Percentiles rank a stretch among this genome's conserved stretches.
These are phyloP conservation scores for Domatiomyces catenatus DNA, from an alignment of 2,329 filamentous ascomycete species.

Conservation along the genomic window DNA sequence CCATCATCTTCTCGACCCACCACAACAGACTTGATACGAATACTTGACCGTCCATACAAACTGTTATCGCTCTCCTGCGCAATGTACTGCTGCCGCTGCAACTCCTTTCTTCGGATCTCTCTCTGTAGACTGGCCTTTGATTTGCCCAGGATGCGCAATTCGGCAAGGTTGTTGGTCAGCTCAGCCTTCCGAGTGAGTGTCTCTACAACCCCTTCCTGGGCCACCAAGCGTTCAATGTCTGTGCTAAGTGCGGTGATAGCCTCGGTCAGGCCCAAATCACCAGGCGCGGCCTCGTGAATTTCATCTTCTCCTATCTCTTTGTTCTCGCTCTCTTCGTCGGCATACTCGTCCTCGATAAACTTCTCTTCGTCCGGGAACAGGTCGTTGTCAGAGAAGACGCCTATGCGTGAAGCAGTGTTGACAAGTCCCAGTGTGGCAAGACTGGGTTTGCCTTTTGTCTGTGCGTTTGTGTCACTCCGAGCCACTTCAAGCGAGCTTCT, in stretches of 20 bases:
- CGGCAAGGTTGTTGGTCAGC: constrained; percentile 88
- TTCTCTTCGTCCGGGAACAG: constrained; percentile 81
- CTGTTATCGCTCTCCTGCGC: constrained; percentile 97
- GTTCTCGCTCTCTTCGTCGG: constrained; percentile 48
- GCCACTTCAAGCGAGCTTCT: constrained; percentile 47
- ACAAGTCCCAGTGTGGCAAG: constrained; percentile 84
- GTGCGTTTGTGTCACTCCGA: constrained; percentile 27
- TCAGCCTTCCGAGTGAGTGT: constrained; percentile 88
- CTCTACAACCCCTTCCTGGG: constrained; percentile 82
- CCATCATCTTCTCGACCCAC: constrained; percentile 85
- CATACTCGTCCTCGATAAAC: constrained; percentile 71
- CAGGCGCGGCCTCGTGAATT: constrained; percentile 85
- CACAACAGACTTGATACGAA: constrained; percentile 84
- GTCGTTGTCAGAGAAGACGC: constrained; percentile 82
- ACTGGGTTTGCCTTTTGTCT: constrained; percentile 56
- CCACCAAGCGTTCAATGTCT: constrained; percentile 75
- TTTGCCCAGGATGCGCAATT: constrained; percentile 80
- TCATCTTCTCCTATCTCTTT: constrained; percentile 55
- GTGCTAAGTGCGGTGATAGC: constrained; percentile 76
- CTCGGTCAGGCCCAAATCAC: constrained; percentile 82
- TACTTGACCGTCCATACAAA: constrained; percentile 75
- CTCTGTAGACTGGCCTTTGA: constrained; percentile 85
- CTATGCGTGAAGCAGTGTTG: constrained; percentile 69
- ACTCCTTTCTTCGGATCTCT: constrained; percentile 83
- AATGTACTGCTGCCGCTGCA: constrained; percentile 92